phyloP scores from a whole-genome alignment of 768 basidiomycete species.

The Phanerochaete sordida region DNA sequence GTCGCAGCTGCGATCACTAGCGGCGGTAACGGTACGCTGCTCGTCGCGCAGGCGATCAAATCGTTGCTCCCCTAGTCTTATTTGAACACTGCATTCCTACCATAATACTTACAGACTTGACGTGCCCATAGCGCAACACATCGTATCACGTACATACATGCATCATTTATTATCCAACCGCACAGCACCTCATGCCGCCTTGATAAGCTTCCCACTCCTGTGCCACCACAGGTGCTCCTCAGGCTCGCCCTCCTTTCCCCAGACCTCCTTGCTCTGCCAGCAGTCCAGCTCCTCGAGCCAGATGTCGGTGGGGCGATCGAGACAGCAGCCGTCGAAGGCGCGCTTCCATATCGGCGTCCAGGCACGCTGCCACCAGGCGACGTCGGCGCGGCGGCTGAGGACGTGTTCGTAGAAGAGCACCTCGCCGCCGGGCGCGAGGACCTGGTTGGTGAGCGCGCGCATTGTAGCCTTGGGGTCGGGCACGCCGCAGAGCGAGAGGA shows the following conservation, averaged over 20 bases:
- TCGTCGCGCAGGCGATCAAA: too few relatives aligned
- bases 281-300: slow-evolving; percentile 3
- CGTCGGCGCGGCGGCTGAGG: slow-evolving; percentile 44
- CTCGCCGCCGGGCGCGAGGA: slow-evolving; percentile 62
- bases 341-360: slow-evolving; percentile 70
- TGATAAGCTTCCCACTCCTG: slow-evolving; percentile 3
- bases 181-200: background rate
- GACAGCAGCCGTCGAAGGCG: slow-evolving; percentile 53
- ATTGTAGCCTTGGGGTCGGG: slow-evolving; percentile 52
- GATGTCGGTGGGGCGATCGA: slow-evolving; percentile 48
- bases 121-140: too few relatives aligned
- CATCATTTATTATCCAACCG: background rate
- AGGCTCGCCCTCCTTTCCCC: slow-evolving; percentile 4
- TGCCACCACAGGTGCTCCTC: slow-evolving; percentile 7
- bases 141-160: too few relatives aligned
- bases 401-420: slow-evolving; percentile 74
- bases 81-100: too few relatives aligned
- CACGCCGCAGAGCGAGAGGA: slow-evolving; percentile 65
- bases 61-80: too few relatives aligned
- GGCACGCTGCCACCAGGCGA: slow-evolving; percentile 69
- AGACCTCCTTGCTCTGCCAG: slow-evolving; percentile 5
- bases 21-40: too few relatives aligned
- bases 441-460: slow-evolving; percentile 39
- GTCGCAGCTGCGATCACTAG: too few relatives aligned
- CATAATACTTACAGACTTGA: too few relatives aligned